Evolutionary conservation across 805 yeast genomes (phyloP), one percentile per base, ranked within the genome.

Genomic region (Metschnikowia proteae): DNA sequence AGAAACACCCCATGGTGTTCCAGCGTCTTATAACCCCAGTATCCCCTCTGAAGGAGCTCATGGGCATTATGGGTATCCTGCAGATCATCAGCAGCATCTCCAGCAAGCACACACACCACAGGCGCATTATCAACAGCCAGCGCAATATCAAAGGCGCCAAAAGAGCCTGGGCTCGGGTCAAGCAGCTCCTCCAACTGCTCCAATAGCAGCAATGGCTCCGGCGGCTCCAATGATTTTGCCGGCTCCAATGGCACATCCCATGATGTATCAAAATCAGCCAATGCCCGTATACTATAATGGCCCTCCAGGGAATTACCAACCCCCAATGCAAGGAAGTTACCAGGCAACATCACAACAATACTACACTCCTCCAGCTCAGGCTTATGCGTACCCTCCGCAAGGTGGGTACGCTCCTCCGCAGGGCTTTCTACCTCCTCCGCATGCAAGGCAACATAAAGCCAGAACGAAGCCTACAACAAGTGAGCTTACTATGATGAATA

Each of bases 401-500:
- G 29, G 34, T 11, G 49, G 44, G 11, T 39, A 46, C 10, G 45
- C 52, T 5, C 55, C 54, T 8, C 50, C 55, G 7, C 64, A 55
- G 22, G 54, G 54, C 25, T 54, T 50, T 29, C 53, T 51, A 32
- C 52, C 57, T 4, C 61, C 62, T 3, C 54, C 52, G 7, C 50
- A 38, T 11, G 49, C 25, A 23, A 41, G 45, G 17, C 47, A 32
- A n/a, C 33, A 17, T 5, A 31, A 39, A 27, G 33, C 40, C 8
- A 53, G 46, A 31, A 37, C 49, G 6, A 60, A 59, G 39, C 67
- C 71, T 26, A 59, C 71, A 6, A 58, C 71, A 13, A 71, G 78
- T 46, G 77, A 73, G 51, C 51, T 66, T 42, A 69, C 82, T 3
- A 65, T 80, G 60, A 68, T 65, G 55, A 65, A 67, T 33, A 69